A percentile compares a stretch with the other conserved stretches of the same genome.
These are phyloP conservation scores for Geotrichum reessii DNA, from an alignment of 1,139 yeast species.

Conservation along the genomic window DNA sequence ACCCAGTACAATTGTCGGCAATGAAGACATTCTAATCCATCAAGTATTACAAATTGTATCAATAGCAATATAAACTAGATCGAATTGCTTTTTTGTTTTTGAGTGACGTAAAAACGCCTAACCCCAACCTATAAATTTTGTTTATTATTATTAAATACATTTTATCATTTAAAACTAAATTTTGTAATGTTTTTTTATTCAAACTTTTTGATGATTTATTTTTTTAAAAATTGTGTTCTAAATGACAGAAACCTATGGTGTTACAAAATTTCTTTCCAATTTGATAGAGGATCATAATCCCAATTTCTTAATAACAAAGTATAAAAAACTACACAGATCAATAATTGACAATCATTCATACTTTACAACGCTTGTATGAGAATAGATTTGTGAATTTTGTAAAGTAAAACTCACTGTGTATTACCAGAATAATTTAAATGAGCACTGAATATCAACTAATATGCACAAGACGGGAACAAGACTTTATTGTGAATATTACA, in stretches of 20 bases:
- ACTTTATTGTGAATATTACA: neutral
- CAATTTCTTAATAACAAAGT: too few relatives aligned
- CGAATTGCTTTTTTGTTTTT: neutral
- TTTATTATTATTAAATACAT: too few relatives aligned
- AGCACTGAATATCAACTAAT: neutral
- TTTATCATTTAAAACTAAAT: too few relatives aligned
- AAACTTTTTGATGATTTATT: too few relatives aligned
- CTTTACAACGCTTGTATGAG: too few relatives aligned
- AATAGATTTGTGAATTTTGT: neutral
- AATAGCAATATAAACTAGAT: neutral
- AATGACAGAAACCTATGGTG: too few relatives aligned
- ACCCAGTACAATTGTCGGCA: neutral
- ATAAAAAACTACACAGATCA: too few relatives aligned
- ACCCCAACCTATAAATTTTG: neutral
- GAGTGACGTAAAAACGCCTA: neutral
- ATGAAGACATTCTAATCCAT: neutral
- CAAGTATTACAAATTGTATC: neutral
- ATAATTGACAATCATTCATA: too few relatives aligned
- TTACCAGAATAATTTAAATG: neutral
- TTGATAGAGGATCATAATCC: too few relatives aligned
- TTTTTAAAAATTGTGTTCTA: too few relatives aligned
- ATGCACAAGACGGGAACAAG: neutral
- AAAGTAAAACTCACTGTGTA: neutral
- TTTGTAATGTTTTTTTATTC: too few relatives aligned
- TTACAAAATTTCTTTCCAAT: too few relatives aligned